These are phyloP conservation scores for Paramecium sexaurelia DNA, from an alignment of 73 alveolate genomes.

Conservation along the genomic window DNA sequence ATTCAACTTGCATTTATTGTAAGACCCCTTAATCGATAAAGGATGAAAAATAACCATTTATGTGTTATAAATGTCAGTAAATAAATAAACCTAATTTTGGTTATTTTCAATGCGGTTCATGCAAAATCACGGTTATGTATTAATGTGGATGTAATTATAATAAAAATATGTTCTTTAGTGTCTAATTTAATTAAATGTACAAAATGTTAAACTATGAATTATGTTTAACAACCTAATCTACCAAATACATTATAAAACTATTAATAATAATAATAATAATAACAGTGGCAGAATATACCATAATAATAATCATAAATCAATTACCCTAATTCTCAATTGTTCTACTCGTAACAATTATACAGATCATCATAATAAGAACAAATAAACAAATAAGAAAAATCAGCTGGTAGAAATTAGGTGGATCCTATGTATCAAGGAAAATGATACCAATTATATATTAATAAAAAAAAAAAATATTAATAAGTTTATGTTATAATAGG, in stretches of 20 bases:
- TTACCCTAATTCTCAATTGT: background rate
- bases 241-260: background rate
- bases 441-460: background rate
- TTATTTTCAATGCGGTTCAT: background rate
- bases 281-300: background rate
- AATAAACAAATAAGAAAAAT: background rate
- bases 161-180: background rate
- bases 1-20: background rate
- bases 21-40: background rate
- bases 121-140: background rate
- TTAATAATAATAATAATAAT: background rate
- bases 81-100: background rate
- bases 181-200: background rate
- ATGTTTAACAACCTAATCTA: background rate
- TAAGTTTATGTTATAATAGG: background rate
- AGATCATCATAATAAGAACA: background rate
- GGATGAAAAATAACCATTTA: constrained; percentile 8
- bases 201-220: background rate
- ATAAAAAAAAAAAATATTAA: background rate
- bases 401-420: background rate
- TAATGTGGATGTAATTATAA: background rate
- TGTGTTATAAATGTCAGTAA: background rate
- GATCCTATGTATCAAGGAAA: background rate
- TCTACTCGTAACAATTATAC: background rate
- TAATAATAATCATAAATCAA: background rate